These are phyloP conservation scores for Emergomyces pasteurianus DNA, from an alignment of 2,329 filamentous ascomycete species.

Conservation along the genomic window DNA sequence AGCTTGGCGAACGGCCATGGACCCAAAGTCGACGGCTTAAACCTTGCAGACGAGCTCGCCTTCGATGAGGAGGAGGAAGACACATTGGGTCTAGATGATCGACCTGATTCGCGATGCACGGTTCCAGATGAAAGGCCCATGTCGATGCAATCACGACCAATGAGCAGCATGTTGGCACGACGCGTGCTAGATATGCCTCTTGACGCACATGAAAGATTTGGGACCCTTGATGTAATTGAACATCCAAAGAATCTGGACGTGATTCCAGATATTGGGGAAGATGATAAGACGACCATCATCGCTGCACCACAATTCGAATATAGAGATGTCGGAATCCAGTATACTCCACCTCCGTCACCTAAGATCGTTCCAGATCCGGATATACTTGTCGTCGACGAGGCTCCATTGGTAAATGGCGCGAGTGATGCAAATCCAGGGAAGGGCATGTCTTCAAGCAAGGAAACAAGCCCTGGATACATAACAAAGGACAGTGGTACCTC, in stretches of 20 bases:
- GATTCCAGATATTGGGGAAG: slow-evolving; percentile 33
- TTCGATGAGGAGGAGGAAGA: slow-evolving; percentile 66
- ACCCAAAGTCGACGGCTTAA: slow-evolving; percentile 54
- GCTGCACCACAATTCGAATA: slow-evolving; percentile 40
- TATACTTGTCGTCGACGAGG: slow-evolving; percentile 1
- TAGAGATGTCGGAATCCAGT: slow-evolving; percentile 67
- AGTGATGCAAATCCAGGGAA: slow-evolving; percentile 65
- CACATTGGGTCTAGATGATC: slow-evolving; percentile 50
- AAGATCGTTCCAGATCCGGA: slow-evolving; percentile 14
- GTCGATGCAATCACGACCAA: slow-evolving; percentile 28
- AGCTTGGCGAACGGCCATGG: slow-evolving; percentile 44
- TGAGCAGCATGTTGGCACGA: slow-evolving; percentile 29
- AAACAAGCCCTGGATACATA: slow-evolving; percentile 2
- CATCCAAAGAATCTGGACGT: slow-evolving; percentile 5
- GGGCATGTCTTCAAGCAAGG: slow-evolving; percentile 35
- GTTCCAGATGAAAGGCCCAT: slow-evolving; percentile 33
- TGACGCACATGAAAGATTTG: slow-evolving; percentile 20
- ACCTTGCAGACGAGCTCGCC: slow-evolving; percentile 80
- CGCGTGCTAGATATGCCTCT: slow-evolving; percentile 35
- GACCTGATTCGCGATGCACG: slow-evolving; percentile 39
- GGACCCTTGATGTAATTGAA: slow-evolving; percentile 12
- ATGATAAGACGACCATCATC: slow-evolving; percentile 24
- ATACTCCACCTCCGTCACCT: slow-evolving; percentile 70
- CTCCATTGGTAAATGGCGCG: slow-evolving; percentile 21
- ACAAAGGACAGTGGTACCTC: slow-evolving; percentile 22